Conservation (phyloP, 352 stramenopile genomes). For the Globisporangium barbulae region DNA sequence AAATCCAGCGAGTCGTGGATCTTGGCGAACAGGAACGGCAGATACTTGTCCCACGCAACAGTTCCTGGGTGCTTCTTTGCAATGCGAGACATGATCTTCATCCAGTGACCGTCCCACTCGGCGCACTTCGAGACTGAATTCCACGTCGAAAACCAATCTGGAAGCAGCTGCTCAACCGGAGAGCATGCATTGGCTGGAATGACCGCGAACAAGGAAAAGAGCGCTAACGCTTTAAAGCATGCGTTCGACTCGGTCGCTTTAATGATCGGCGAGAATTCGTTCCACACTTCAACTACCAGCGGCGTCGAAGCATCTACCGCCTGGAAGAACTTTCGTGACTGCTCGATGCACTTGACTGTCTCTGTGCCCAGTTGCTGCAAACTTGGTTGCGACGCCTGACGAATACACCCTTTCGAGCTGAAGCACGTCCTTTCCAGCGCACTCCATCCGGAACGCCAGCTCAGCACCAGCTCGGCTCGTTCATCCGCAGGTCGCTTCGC, state of each 20-base stretch:
- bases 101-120: conserved; percentile 74
- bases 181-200: conserved; percentile 17
- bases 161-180: conserved; percentile 27
- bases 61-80: conserved; percentile 43
- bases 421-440: conserved; percentile 58
- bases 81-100: conserved; percentile 65
- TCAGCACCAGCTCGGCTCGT: conserved; percentile 24
- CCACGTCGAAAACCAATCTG: conserved; percentile 60
- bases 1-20: conserved; percentile 55
- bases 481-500: conserved; percentile 26
- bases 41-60: conserved; percentile 25
- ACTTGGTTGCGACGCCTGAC: conserved; percentile 34
- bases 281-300: conserved; percentile 51
- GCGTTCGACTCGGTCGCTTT: conserved; percentile 42
- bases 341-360: conserved; percentile 50
- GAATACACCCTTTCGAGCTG: conserved; percentile 27
- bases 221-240: conserved; percentile 57
- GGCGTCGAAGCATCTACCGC: conserved; percentile 21
- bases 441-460: conserved; percentile 43
- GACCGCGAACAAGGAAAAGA: conserved; percentile 56
- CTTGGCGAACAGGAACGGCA: conserved; percentile 68
- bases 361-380: conserved; percentile 32
- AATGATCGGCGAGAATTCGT: conserved; percentile 34
- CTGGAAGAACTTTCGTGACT: conserved; percentile 44
- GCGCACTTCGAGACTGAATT: conserved; percentile 41